These are phyloP conservation scores for Gossypioides kirkii DNA, from an alignment of 345 rosid species.

Conservation along the genomic window DNA sequence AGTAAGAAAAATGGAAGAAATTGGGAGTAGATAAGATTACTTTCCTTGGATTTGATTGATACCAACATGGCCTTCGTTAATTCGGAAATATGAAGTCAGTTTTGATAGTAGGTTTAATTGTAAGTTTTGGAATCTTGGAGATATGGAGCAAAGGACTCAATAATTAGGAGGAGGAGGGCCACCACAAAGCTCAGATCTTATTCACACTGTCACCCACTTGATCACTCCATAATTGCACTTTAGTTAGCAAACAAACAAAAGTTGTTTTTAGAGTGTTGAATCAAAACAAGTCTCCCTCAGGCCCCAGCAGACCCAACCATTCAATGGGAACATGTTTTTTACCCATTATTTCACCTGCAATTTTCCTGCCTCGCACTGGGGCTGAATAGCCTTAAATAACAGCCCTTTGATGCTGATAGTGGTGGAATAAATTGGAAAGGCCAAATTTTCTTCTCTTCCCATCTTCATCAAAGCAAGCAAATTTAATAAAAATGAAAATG, in stretches of 20 bases:
- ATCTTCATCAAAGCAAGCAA: no score
- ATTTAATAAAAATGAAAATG: no score
- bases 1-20: background rate
- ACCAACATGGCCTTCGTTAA: background rate
- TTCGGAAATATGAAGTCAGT: background rate
- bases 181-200: background rate
- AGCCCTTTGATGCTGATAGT: no score
- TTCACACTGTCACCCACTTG: background rate
- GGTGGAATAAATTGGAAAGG: no score
- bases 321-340: background rate
- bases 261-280: background rate
- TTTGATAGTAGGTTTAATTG: background rate
- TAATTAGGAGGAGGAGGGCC: background rate
- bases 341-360: slow-evolving; percentile 18
- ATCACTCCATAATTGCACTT: background rate
- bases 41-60: background rate
- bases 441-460: no score
- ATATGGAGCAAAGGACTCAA: background rate
- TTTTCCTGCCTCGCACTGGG: background rate
- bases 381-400: background rate
- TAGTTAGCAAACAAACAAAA: background rate
- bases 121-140: background rate
- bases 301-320: slow-evolving; percentile 3
- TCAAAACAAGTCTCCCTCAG: background rate
- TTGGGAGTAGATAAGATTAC: background rate